Percentiles rank a stretch among this genome's conserved stretches.
Conservation (phyloP, 345 rosid species). For the Lepidium didymum region DNA sequence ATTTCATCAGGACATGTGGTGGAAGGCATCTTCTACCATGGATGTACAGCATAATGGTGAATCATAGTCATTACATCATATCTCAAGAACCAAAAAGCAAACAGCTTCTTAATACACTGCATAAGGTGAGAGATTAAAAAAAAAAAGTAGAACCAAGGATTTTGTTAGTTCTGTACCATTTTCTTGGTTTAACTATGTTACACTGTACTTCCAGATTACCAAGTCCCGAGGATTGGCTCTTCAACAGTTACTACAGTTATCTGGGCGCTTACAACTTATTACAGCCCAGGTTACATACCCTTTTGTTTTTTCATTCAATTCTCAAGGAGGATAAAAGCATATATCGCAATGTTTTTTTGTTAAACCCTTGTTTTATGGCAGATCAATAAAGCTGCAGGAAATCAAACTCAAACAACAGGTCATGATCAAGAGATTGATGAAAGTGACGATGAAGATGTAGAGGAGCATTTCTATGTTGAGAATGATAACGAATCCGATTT, state of each 20-base stretch:
- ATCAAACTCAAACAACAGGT: constrained; percentile 23
- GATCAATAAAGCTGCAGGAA: constrained; percentile 58
- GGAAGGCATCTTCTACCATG: constrained; percentile 62
- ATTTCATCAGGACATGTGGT: constrained; percentile 46
- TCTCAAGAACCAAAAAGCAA: constrained; percentile 42
- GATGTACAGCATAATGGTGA: constrained; percentile 72
- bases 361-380: constrained; percentile 19
- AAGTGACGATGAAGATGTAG: constrained; percentile 52
- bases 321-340: neutral
- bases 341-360: neutral
- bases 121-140: constrained; percentile 50
- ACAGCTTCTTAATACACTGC: constrained; percentile 46
- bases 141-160: neutral
- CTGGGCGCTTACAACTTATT: constrained; percentile 81
- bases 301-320: neutral
- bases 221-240: constrained; percentile 50
- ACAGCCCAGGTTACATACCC: constrained; percentile 56
- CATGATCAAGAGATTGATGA: constrained; percentile 36
- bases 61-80: constrained; percentile 46
- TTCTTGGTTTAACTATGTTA: neutral
- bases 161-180: constrained; percentile 1
- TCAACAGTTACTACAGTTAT: constrained; percentile 63
- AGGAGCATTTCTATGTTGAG: constrained; percentile 51
- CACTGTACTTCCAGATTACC: constrained; percentile 41
- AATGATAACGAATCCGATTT: constrained; percentile 67